Evolutionary conservation across 1,284 basidiomycete species (phyloP).

Genomic region (Cystobasidium slooffiae): DNA sequence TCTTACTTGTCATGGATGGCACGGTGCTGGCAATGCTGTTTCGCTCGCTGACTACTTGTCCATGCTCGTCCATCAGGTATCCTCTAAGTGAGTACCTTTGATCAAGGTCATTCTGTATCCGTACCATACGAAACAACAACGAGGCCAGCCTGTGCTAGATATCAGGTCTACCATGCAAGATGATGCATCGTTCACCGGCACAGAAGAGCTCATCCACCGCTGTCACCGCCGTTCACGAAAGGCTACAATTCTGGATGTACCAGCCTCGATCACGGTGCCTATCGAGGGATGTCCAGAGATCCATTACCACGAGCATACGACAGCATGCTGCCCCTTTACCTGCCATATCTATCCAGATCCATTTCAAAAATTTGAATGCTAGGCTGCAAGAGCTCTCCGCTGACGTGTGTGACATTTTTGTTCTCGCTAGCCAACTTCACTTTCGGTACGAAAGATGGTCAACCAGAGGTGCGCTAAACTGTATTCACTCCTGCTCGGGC

Average conservation of each 20-base stretch:
- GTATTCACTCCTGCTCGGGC: neutral
- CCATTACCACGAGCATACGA: neutral
- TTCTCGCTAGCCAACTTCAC: slow-evolving; percentile 45
- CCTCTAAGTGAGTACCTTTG: slow-evolving; percentile 26
- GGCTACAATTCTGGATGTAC: neutral
- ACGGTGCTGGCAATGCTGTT: neutral
- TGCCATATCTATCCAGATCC: neutral
- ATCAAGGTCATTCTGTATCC: no score
- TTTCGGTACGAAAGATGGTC: slow-evolving; percentile 45
- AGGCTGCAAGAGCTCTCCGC: neutral
- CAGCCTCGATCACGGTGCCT: slow-evolving; percentile 16
- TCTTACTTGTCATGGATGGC: neutral
- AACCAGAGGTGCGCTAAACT: slow-evolving; percentile 27
- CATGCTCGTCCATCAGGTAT: slow-evolving; percentile 3
- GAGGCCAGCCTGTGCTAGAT: no score
- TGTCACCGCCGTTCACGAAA: neutral
- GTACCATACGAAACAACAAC: no score
- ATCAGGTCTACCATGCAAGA: no score
- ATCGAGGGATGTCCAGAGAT: neutral
- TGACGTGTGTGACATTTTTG: neutral
- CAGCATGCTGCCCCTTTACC: no score
- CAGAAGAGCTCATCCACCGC: no score
- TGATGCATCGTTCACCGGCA: no score
- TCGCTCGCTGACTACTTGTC: neutral
- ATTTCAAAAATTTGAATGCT: neutral